Percentiles rank a stretch among this genome's conserved stretches.
Evolutionary conservation across 2,329 filamentous ascomycete species (phyloP).

Genomic region (Dactylellina sp.): DNA sequence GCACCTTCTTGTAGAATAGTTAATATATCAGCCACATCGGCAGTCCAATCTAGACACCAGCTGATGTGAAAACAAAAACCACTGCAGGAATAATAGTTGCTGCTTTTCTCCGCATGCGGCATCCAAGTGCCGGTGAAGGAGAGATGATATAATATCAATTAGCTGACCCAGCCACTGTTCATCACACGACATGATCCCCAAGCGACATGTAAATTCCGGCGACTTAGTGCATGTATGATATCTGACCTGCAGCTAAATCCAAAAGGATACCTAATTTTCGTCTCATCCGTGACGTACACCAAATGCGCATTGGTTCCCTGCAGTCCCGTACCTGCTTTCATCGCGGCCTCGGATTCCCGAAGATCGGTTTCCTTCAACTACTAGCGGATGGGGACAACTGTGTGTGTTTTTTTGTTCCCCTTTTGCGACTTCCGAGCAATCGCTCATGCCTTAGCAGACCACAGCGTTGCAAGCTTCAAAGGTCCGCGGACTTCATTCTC

Average conservation of each 20-base stretch:
- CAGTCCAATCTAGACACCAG: not conserved
- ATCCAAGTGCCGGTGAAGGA: too few species aligned
- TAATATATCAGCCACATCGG: not conserved
- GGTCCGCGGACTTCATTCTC: constrained; percentile 1
- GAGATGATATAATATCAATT: too few species aligned
- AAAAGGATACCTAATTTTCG: not conserved
- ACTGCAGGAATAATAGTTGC: too few species aligned
- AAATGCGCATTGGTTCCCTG: not conserved
- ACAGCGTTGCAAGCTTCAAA: not conserved
- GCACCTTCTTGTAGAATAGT: not conserved
- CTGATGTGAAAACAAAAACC: too few species aligned
- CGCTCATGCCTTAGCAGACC: too few species aligned
- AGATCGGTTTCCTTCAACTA: not conserved
- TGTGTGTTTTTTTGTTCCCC: not conserved
- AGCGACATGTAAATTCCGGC: constrained; percentile 7
- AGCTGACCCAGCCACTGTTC: too few species aligned
- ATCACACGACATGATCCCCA: constrained; percentile 2
- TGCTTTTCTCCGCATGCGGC: too few species aligned
- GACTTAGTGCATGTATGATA: not conserved
- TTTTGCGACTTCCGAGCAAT: not conserved
- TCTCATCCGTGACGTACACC: not conserved
- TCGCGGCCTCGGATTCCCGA: not conserved
- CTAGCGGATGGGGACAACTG: not conserved
- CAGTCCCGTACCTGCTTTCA: not conserved
- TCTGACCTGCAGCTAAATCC: not conserved